Evolutionary conservation across 2,329 filamentous ascomycete species (phyloP), one percentile per base, ranked within the genome.

Genomic region (Colletotrichum trifolii): DNA sequence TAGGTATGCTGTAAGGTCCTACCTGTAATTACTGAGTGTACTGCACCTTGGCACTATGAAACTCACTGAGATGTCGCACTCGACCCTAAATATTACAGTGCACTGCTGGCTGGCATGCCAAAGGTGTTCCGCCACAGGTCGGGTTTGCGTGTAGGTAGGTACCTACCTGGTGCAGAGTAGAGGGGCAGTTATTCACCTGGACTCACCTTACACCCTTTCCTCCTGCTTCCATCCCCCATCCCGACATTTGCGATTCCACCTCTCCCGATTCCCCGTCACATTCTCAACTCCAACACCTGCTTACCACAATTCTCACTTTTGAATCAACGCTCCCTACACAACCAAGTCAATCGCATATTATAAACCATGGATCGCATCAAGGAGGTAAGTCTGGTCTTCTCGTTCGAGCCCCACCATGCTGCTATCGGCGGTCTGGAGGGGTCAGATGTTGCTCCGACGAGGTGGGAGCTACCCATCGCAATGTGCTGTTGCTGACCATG

Each of bases 361-460:
- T 65, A 54, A 65, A 25, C 67, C 66, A 95, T 95, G 92, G 92
- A 96, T 81, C 91, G 91, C 82, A 94, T 96, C 81, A 94, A 93
- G 89, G 90, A 94, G 87, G 92, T 94, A 81, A 85, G 90, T 86
- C 70, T 72, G 70, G 74, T 74, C 74, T 75, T 71, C 73, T 73
- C 74, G 72, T 70, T 63, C 66, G 33, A 45, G 69, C 68, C 68
- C 70, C 71, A 69, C 71, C 68, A 52, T 46, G 40, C 61, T 63
- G 42, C 66, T 46, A 58, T 46, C 54, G 54, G 53, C 52, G 55
- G 17, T 56, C 65, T 70, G 60, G 68, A 70, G 69, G 69, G 70
- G 68, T 70, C 68, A 60, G 61, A 48, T 42, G 54, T 57, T 56
- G 48, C 56, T 52, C 39, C 45, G 43, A 53, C 9, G 50, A 57